Conservation (phyloP, 1,139 yeast genomes). For the Hyphopichia pseudoburtonii region DNA sequence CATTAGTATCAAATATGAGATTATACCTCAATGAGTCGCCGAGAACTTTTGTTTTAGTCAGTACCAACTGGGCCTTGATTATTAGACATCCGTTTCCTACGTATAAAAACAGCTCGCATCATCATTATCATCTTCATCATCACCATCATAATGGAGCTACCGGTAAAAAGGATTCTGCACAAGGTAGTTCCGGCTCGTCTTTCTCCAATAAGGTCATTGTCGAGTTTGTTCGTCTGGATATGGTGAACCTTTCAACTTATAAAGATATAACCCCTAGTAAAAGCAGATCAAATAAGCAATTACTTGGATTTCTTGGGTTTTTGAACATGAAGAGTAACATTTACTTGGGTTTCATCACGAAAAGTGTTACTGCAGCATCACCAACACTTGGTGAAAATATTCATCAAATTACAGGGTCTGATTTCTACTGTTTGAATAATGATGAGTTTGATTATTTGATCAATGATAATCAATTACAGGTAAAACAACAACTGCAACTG, state of each 20-base stretch:
- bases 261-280: constrained; percentile 39
- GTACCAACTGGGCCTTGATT: constrained; percentile 49
- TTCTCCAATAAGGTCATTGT: constrained; percentile 42
- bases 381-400: constrained; percentile 57
- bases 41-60: constrained; percentile 53
- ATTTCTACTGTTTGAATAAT: constrained; percentile 61
- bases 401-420: constrained; percentile 53
- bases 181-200: constrained; percentile 9
- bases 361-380: constrained; percentile 57
- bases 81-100: constrained; percentile 46
- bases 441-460: constrained; percentile 50
- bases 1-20: no score
- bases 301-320: constrained; percentile 63
- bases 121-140: constrained; percentile 32
- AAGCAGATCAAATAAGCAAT: constrained; percentile 24
- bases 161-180: constrained; percentile 15
- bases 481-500: constrained; percentile 12
- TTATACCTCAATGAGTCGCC: constrained; percentile 53
- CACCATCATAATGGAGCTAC: constrained; percentile 17
- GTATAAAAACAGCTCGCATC: constrained; percentile 21
- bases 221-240: constrained; percentile 44
- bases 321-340: constrained; percentile 53
- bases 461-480: constrained; percentile 17
- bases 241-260: constrained; percentile 38
- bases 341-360: constrained; percentile 59